phyloP scores from a whole-genome alignment of 1,284 basidiomycete species.

The Moesziomyces sp. region DNA sequence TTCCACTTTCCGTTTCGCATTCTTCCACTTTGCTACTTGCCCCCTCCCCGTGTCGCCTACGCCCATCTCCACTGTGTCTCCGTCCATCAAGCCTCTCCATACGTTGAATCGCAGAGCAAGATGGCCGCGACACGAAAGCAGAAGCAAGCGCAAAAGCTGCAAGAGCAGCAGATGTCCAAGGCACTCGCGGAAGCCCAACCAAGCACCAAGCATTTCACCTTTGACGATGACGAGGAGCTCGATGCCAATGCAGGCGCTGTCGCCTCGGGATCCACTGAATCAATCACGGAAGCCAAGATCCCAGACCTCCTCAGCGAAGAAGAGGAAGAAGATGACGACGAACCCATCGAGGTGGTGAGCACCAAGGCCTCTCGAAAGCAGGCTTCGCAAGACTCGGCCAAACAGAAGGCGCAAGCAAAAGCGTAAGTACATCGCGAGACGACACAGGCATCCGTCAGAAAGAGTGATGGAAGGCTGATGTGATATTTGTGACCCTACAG shows the following conservation, averaged over 20 bases:
- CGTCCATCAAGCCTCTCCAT: not conserved
- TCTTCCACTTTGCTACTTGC: slow-evolving; percentile 5
- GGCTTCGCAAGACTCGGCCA: slow-evolving; percentile 21
- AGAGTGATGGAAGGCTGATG: not conserved
- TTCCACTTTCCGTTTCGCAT: slow-evolving; percentile 6
- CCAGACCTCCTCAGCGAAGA: slow-evolving; percentile 1
- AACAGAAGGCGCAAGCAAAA: slow-evolving; percentile 30
- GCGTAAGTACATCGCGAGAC: slow-evolving; percentile 4
- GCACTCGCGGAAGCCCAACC: slow-evolving; percentile 25
- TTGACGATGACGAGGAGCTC: slow-evolving; percentile 40
- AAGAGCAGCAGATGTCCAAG: slow-evolving; percentile 45
- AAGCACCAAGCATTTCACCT: slow-evolving; percentile 29
- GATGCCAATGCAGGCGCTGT: not conserved
- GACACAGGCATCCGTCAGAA: no score
- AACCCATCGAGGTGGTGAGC: slow-evolving; percentile 49
- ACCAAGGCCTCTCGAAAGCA: slow-evolving; percentile 42
- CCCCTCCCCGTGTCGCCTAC: not conserved
- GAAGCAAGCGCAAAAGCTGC: slow-evolving; percentile 35
- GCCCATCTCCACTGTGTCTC: not conserved
- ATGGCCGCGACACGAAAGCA: slow-evolving; percentile 37
- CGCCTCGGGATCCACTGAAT: not conserved
- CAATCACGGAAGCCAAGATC: not conserved
- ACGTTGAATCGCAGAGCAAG: not conserved
- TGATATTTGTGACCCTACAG: not conserved
- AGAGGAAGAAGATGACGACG: slow-evolving; percentile 39